phyloP scores from a whole-genome alignment of 257 asterid species.

The Solanum gandarillasii region DNA sequence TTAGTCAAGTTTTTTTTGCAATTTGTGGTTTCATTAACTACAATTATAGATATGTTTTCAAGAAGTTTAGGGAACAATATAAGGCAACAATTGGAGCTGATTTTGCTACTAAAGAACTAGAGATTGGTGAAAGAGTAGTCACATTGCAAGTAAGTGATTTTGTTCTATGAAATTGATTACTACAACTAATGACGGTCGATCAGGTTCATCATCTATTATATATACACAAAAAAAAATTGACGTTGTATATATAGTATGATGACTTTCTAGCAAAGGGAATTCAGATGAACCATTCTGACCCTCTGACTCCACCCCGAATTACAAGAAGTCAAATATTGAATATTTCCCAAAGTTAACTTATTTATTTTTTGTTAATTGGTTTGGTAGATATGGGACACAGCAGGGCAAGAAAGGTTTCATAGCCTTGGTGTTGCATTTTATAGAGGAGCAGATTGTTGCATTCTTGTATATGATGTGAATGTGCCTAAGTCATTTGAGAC shows the following conservation, averaged over 20 bases:
- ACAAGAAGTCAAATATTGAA: not conserved
- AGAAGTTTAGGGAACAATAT: conserved; percentile 42
- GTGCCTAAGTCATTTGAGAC: conserved; percentile 66
- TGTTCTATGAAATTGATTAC: not conserved
- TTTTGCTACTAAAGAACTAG: conserved; percentile 65
- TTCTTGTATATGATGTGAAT: conserved; percentile 70
- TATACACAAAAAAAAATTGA: not conserved
- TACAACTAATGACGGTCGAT: not conserved
- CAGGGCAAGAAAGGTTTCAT: conserved; percentile 88
- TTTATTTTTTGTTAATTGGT: not conserved
- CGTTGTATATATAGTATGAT: not conserved
- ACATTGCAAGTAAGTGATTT: conserved; percentile 62
- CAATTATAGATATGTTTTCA: conserved; percentile 41
- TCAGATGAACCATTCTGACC: not conserved
- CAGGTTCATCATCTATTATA: not conserved
- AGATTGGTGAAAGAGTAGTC: conserved; percentile 47
- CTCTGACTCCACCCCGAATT: not conserved
- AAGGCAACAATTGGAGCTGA: conserved; percentile 90
- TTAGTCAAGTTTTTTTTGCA: not conserved
- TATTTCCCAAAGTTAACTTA: not conserved
- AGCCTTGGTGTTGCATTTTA: conserved; percentile 81
- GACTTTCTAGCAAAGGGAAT: not conserved
- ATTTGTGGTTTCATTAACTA: conserved; percentile 19
- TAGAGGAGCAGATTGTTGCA: conserved; percentile 93
- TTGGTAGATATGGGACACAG: conserved; percentile 84